Conservation (phyloP, 768 basidiomycete genomes). For the Tulasnella sp. region DNA sequence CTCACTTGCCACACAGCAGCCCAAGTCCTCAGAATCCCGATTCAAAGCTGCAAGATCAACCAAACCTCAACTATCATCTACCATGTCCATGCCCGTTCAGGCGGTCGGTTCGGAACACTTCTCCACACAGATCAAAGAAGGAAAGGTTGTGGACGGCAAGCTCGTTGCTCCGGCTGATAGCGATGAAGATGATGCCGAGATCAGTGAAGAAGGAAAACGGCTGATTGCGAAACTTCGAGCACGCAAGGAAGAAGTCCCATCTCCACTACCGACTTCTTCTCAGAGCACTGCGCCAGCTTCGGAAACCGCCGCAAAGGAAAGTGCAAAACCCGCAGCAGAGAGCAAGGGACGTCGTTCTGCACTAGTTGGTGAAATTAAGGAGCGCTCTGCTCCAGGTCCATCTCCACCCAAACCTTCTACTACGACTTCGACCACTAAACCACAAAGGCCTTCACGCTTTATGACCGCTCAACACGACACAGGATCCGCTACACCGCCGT, state of each 20-base stretch:
- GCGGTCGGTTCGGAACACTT: conserved; percentile 11
- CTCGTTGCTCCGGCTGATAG: conserved; percentile 10
- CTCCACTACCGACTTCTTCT: background rate
- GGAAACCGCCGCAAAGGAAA: background rate
- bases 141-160: conserved; percentile 10
- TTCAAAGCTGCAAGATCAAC: no score
- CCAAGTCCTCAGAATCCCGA: background rate
- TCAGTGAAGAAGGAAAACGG: conserved; percentile 1
- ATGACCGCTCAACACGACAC: no score
- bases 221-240: background rate
- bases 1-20: background rate
- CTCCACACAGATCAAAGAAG: conserved; percentile 4
- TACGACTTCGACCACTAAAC: no score
- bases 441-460: no score
- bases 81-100: conserved; percentile 4
- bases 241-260: background rate
- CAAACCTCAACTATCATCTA: background rate
- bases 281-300: background rate
- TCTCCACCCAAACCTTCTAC: background rate
- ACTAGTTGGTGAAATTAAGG: background rate
- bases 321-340: background rate
- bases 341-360: background rate
- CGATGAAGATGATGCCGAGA: conserved; percentile 7
- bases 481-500: no score
- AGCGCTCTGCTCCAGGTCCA: background rate